phyloP scores from a whole-genome alignment of 495 filamentous ascomycete species.

The Collariella sp. region DNA sequence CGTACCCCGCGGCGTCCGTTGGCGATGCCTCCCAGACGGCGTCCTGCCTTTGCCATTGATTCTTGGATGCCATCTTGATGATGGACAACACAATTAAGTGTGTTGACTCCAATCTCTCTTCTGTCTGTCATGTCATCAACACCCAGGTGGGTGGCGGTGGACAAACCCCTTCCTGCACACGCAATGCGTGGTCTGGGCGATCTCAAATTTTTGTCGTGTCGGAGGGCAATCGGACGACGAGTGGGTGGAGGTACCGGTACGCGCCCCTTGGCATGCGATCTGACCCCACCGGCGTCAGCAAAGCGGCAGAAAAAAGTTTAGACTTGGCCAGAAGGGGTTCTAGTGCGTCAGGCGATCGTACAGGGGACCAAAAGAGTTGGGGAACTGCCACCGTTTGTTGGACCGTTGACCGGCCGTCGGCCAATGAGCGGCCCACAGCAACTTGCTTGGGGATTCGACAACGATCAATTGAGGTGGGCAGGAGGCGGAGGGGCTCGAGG shows the following conservation, averaged over 20 bases:
- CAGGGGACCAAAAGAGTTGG: slow-evolving; percentile 32
- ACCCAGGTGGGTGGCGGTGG: neutral
- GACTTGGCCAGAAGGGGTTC: slow-evolving; percentile 17
- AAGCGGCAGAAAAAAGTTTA: slow-evolving; percentile 4
- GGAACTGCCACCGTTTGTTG: slow-evolving; percentile 27
- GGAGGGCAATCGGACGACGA: slow-evolving; percentile 14
- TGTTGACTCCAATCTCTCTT: neutral
- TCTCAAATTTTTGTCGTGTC: slow-evolving; percentile 8
- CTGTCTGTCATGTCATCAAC: neutral
- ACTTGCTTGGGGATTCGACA: slow-evolving; percentile 22
- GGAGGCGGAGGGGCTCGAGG: no score
- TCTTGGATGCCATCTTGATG: no score
- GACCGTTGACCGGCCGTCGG: slow-evolving; percentile 23
- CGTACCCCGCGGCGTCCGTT: neutral
- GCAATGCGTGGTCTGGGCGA: neutral
- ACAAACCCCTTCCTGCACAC: neutral
- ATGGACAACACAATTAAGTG: neutral
- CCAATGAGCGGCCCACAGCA: slow-evolving; percentile 23
- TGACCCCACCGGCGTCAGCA: slow-evolving; percentile 20
- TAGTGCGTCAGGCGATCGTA: slow-evolving; percentile 26
- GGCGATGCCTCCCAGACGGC: no score
- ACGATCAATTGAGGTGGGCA: no score
- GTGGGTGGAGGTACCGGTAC: slow-evolving; percentile 27
- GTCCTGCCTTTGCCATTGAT: neutral
- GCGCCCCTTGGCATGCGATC: slow-evolving; percentile 7